Conservation (phyloP, 306 rosid species). For the Lathyrus tuberosus region DNA sequence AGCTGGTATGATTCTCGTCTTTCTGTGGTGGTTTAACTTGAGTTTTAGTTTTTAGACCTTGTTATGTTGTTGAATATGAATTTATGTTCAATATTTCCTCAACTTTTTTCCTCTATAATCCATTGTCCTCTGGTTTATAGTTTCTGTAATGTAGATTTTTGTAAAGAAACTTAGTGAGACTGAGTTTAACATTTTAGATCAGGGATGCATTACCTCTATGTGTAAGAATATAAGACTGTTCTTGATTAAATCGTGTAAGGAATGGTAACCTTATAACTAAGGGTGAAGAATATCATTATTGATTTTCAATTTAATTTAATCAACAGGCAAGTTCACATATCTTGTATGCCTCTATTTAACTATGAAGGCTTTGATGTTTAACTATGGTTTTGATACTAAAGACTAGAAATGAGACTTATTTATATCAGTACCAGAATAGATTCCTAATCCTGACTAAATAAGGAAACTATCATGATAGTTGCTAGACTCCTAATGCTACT, state of each 20-base stretch:
- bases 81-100: constrained; percentile 18
- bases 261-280: constrained; percentile 3
- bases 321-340: neutral
- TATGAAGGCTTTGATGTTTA: neutral
- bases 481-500: constrained; percentile 9
- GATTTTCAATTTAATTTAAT: constrained; percentile 8
- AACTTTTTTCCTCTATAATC: neutral
- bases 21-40: constrained; percentile 17
- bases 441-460: neutral
- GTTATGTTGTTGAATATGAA: constrained; percentile 17
- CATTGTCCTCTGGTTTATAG: constrained; percentile 4
- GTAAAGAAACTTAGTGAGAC: constrained; percentile 8
- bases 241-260: constrained; percentile 19
- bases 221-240: constrained; percentile 1
- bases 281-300: neutral
- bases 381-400: neutral
- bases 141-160: constrained; percentile 27
- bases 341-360: neutral
- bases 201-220: neutral
- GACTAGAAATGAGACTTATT: neutral
- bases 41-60: constrained; percentile 9
- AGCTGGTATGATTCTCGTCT: constrained; percentile 66
- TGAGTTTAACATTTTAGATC: constrained; percentile 24
- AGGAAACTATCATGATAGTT: constrained; percentile 1
- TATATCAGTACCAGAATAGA: too few species aligned